Conservation (phyloP, 225 moss, liverwort and hornwort genomes). For the Straminergon stramineum region DNA sequence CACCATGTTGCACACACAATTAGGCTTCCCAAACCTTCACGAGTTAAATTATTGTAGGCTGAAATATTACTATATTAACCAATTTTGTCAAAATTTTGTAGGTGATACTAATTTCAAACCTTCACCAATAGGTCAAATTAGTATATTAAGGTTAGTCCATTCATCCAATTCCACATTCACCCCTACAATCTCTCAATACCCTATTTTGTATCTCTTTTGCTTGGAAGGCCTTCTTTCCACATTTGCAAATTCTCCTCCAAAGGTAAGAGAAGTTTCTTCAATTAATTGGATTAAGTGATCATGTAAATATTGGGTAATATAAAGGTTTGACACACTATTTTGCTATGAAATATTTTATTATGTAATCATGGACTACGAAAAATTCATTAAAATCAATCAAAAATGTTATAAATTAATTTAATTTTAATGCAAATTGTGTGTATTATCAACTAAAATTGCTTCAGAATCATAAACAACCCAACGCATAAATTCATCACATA, state of each 20-base stretch:
- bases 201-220: background rate
- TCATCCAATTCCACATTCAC: background rate
- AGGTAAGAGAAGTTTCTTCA: background rate
- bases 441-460: background rate
- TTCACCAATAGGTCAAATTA: background rate
- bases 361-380: background rate
- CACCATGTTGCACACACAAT: background rate
- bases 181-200: background rate
- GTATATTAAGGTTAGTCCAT: background rate
- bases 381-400: too few relatives aligned
- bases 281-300: background rate
- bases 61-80: background rate
- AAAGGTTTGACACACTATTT: too few relatives aligned
- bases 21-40: background rate
- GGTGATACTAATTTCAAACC: background rate
- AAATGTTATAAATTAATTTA: fast-evolving
- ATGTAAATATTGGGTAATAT: background rate
- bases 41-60: background rate
- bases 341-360: too few relatives aligned
- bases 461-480: fast-evolving
- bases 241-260: background rate
- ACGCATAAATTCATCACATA: too few relatives aligned
- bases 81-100: background rate
- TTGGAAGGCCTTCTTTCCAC: background rate
- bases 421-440: too few relatives aligned